phyloP scores from a whole-genome alignment of 2,329 filamentous ascomycete species.

The Monilinia fructicola region DNA sequence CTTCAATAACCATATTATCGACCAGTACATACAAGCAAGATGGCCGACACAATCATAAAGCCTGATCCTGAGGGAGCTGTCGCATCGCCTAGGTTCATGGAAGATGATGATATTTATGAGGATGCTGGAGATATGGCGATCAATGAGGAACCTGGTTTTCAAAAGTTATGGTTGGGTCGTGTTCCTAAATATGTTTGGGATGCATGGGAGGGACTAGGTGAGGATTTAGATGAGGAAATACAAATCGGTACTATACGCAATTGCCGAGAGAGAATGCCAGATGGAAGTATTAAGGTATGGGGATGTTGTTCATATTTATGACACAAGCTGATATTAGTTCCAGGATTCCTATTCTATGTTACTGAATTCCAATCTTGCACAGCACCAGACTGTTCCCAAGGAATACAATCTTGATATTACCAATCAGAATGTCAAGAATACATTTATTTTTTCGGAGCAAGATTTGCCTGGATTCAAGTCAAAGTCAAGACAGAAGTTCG shows the following conservation, averaged over 20 bases:
- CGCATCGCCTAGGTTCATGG: slow-evolving; percentile 46
- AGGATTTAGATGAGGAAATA: slow-evolving; percentile 76
- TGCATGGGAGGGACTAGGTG: slow-evolving; percentile 64
- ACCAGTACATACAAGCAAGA: slow-evolving; percentile 24
- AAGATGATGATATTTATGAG: slow-evolving; percentile 70
- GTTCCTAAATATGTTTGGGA: slow-evolving; percentile 80
- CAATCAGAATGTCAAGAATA: slow-evolving; percentile 70
- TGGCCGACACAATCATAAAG: slow-evolving; percentile 47
- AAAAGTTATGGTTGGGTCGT: slow-evolving; percentile 68
- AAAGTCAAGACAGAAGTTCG: slow-evolving; percentile 56
- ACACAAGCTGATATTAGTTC: slow-evolving; percentile 25
- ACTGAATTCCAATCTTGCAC: slow-evolving; percentile 60
- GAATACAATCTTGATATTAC: slow-evolving; percentile 81
- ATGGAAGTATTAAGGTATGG: slow-evolving; percentile 49
- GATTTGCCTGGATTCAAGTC: slow-evolving; percentile 76
- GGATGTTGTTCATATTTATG: background rate
- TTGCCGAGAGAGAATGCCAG: slow-evolving; percentile 48
- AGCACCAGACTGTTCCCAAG: slow-evolving; percentile 76
- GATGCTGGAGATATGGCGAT: slow-evolving; percentile 66
- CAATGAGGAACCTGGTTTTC: slow-evolving; percentile 40
- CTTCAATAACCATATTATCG: background rate
- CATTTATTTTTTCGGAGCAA: slow-evolving; percentile 90
- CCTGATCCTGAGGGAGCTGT: slow-evolving; percentile 49
- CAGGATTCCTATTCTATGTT: slow-evolving; percentile 62
- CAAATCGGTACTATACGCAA: slow-evolving; percentile 70